Conservation (phyloP, 176 grass and related monocot genomes). For the Aegilops tauschii region DNA sequence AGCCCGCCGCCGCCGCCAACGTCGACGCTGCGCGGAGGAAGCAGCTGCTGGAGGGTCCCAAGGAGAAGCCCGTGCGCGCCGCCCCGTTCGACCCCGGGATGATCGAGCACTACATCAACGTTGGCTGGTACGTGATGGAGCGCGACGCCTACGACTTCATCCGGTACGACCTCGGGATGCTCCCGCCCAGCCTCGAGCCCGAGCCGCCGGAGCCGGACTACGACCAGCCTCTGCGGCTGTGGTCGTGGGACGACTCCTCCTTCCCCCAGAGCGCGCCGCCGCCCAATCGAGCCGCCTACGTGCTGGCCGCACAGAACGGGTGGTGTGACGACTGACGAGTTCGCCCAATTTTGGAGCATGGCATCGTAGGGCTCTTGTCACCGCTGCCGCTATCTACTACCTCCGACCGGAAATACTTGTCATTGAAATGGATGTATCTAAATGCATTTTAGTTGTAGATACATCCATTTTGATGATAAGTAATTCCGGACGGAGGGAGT, state of each 20-base stretch:
- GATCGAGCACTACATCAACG: constrained; percentile 2
- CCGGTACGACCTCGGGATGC: constrained; percentile 26
- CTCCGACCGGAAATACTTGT: no score
- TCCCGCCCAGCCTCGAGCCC: neutral
- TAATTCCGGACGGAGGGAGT: no score
- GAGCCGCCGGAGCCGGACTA: neutral
- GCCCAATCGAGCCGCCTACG: neutral
- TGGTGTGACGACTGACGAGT: neutral
- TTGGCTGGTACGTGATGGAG: constrained; percentile 28
- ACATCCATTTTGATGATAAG: no score
- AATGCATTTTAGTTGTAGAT: no score
- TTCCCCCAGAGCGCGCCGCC: neutral
- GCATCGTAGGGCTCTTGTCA: neutral
- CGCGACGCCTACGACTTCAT: constrained; percentile 26
- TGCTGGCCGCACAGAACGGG: neutral
- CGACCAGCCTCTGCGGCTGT: constrained; percentile 22
- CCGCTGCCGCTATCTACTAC: neutral
- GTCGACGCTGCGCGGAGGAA: constrained; percentile 1
- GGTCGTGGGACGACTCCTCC: constrained; percentile 18
- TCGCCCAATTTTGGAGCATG: neutral
- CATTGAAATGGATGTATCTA: no score
- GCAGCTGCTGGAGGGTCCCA: neutral
- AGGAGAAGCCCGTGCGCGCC: neutral
- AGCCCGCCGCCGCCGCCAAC: neutral
- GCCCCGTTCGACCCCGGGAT: neutral